These are phyloP conservation scores for Naganishia friedmannii DNA, from an alignment of 768 basidiomycete genomes.

Conservation along the genomic window DNA sequence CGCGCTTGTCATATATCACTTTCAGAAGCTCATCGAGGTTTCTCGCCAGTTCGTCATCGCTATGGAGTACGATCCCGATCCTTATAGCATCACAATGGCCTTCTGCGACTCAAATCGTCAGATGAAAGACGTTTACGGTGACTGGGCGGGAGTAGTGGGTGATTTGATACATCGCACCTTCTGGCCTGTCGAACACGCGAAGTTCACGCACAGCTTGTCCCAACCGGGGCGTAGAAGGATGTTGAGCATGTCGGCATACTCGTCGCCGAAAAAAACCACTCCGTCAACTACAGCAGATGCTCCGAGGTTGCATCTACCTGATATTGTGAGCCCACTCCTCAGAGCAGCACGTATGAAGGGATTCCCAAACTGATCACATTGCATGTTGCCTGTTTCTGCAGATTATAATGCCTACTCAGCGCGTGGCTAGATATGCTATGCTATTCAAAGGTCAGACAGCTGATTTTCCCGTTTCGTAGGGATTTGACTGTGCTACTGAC, in stretches of 20 bases:
- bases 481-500: not conserved
- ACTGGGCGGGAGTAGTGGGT: slow-evolving; percentile 10
- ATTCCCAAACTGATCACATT: not conserved
- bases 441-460: slow-evolving; percentile 14
- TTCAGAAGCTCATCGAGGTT: slow-evolving; percentile 18
- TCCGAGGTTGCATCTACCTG: not conserved
- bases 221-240: not conserved
- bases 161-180: not conserved
- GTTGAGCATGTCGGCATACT: not conserved
- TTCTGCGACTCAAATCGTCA: not conserved
- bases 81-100: not conserved
- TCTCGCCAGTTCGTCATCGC: slow-evolving; percentile 2
- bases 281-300: not conserved
- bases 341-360: not conserved
- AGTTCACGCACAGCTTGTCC: not conserved
- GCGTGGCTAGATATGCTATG: slow-evolving; percentile 5
- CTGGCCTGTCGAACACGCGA: not conserved
- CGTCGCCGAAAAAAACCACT: not conserved
- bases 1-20: not conserved
- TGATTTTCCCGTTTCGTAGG: not conserved
- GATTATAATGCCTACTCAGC: slow-evolving; percentile 22
- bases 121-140: not conserved
- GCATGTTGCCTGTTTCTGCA: not conserved
- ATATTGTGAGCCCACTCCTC: not conserved
- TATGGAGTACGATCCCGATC: slow-evolving; percentile 22